Evolutionary conservation across 1,284 basidiomycete species (phyloP).

Genomic region (Cutaneotrichosporon mucoides): DNA sequence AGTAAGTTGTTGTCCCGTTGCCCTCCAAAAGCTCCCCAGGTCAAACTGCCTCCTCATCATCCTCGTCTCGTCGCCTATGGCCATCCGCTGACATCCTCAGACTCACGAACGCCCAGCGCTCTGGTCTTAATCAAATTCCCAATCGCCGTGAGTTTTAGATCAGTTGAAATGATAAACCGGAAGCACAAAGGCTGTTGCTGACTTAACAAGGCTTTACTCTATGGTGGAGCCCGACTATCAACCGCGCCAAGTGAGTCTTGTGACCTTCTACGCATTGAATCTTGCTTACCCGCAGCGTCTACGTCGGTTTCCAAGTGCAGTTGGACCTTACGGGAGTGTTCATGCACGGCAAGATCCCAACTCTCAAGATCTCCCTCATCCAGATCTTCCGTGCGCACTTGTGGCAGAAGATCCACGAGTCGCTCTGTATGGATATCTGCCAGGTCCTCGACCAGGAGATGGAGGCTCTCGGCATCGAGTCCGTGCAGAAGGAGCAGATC

Average conservation of each 20-base stretch:
- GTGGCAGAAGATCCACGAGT: conserved; percentile 76
- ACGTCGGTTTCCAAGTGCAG: conserved; percentile 63
- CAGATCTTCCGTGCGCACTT: conserved; percentile 99
- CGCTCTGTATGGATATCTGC: conserved; percentile 96
- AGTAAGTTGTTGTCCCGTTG: conserved; percentile 48
- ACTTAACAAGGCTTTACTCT: no score
- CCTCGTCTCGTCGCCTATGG: not conserved
- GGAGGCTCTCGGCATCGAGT: conserved; percentile 97
- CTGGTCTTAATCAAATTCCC: conserved; percentile 74
- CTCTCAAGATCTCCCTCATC: conserved; percentile 85
- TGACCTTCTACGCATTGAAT: no score
- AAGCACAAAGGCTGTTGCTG: no score
- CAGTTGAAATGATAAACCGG: no score
- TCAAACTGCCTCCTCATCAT: not conserved
- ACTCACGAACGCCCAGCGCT: conserved; percentile 59
- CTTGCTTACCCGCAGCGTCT: no score
- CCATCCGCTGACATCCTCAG: conserved; percentile 1
- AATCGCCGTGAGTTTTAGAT: conserved; percentile 97
- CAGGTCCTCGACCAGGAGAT: conserved; percentile 99
- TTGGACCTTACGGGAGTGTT: conserved; percentile 78
- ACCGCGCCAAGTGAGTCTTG: conserved; percentile 98
- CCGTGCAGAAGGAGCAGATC: conserved; percentile 73
- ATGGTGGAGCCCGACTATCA: conserved; percentile 67
- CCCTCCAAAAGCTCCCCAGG: no score
- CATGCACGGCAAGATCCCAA: conserved; percentile 98